A percentile compares a stretch with the other conserved stretches of the same genome.
Conservation (phyloP, 1,139 yeast species). For the Pichia kudriavzevii region DNA sequence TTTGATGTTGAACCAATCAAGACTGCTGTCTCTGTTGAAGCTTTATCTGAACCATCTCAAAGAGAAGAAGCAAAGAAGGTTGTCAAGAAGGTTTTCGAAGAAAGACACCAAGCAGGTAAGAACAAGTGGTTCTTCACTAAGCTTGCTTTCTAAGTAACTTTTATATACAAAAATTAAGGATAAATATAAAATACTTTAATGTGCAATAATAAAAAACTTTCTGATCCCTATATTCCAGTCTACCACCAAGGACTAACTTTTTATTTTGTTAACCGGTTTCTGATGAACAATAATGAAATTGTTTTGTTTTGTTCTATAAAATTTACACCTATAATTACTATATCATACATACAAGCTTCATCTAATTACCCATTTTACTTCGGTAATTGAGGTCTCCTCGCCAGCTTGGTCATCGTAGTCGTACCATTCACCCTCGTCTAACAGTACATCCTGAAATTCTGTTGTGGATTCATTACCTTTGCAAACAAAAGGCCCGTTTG, state of each 20-base stretch:
- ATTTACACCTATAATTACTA: not conserved
- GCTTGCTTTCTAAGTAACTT: constrained; percentile 75
- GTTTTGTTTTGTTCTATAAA: not conserved
- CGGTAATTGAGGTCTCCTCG: constrained; percentile 75
- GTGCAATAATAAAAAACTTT: constrained; percentile 13
- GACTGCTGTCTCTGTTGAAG: constrained; percentile 83
- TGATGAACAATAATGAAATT: too few relatives aligned
- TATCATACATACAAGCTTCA: constrained; percentile 1
- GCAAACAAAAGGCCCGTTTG: constrained; percentile 61
- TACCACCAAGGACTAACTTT: too few relatives aligned
- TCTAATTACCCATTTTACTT: constrained; percentile 53
- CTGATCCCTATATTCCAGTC: constrained; percentile 13
- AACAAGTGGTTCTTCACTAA: constrained; percentile 99
- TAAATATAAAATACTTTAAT: constrained; percentile 11
- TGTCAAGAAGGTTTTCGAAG: constrained; percentile 98
- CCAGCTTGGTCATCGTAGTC: constrained; percentile 87
- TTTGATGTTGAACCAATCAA: constrained; percentile 95
- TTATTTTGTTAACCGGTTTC: constrained; percentile 39
- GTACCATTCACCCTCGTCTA: constrained; percentile 83
- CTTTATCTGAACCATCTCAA: constrained; percentile 97
- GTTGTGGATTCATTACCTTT: constrained; percentile 46
- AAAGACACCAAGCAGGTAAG: constrained; percentile 99
- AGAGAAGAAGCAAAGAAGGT: constrained; percentile 99
- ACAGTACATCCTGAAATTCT: constrained; percentile 37
- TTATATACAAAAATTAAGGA: constrained; percentile 12